A percentile compares a stretch with the other conserved stretches of the same genome.
Evolutionary conservation across 2,329 filamentous ascomycete genomes (phyloP).

Genomic region (Aspergillus clavatus): DNA sequence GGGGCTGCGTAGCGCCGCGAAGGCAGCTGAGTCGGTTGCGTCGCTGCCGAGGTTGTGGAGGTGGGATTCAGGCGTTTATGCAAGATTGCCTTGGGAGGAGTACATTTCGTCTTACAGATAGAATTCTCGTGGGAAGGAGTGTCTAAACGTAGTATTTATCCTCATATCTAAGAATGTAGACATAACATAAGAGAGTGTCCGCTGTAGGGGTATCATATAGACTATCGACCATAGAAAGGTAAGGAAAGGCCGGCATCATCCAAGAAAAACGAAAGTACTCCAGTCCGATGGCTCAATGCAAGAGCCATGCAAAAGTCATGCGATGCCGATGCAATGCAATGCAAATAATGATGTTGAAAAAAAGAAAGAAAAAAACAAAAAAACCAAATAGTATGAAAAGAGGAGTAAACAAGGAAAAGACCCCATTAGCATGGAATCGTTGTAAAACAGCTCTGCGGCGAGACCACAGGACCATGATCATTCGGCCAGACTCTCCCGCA

Average conservation of each 20-base stretch:
- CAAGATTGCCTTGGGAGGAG: no score
- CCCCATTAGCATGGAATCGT: no score
- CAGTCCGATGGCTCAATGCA: not conserved
- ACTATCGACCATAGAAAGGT: not conserved
- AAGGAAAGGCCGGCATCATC: not conserved
- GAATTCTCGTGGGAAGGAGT: no score
- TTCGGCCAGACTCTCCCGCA: slow-evolving; percentile 56
- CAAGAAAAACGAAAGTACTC: not conserved
- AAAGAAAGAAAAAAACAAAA: slow-evolving; percentile 2
- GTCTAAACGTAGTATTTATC: no score
- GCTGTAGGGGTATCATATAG: not conserved
- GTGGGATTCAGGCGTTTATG: no score
- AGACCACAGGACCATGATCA: no score
- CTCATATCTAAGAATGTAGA: not conserved
- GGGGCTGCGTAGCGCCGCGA: no score
- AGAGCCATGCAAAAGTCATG: not conserved
- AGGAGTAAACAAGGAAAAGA: no score
- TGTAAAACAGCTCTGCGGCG: no score
- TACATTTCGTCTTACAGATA: no score
- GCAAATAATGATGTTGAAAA: not conserved
- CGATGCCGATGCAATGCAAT: slow-evolving; percentile 4
- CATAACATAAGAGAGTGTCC: not conserved
- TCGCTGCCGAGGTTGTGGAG: no score
- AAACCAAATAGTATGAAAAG: not conserved
- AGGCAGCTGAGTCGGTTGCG: no score